phyloP scores from a whole-genome alignment of 148 eudicot genomes.

The Pharnaceum exiguum region DNA sequence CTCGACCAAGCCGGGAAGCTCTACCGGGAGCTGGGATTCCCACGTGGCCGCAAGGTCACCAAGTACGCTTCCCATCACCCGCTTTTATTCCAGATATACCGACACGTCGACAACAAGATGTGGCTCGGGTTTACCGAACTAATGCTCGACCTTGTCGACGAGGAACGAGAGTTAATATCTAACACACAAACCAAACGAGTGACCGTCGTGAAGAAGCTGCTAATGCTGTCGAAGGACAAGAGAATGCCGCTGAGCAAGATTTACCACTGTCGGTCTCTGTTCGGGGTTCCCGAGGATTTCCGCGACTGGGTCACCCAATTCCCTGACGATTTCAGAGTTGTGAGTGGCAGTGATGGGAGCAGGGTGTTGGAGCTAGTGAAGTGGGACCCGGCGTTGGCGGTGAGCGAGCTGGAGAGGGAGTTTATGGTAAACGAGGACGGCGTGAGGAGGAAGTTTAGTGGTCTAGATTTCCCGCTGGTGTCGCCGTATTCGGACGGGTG shows the following conservation, averaged over 20 bases:
- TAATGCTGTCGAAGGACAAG: slow-evolving; percentile 78
- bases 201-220: slow-evolving; percentile 55
- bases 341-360: slow-evolving; percentile 52
- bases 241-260: slow-evolving; percentile 70
- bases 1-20: slow-evolving; percentile 87
- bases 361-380: slow-evolving; percentile 59
- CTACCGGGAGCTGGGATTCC: slow-evolving; percentile 76
- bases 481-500: slow-evolving; percentile 94
- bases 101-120: slow-evolving; percentile 62
- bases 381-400: slow-evolving; percentile 78
- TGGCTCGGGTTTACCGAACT: slow-evolving; percentile 84
- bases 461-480: slow-evolving; percentile 78
- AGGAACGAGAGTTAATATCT: slow-evolving; percentile 35
- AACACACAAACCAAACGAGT: slow-evolving; percentile 60
- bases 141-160: slow-evolving; percentile 54
- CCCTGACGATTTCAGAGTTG: slow-evolving; percentile 55
- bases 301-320: slow-evolving; percentile 67
- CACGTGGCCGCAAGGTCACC: slow-evolving; percentile 75
- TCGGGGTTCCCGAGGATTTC: slow-evolving; percentile 87
- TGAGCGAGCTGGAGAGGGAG: slow-evolving; percentile 78
- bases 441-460: slow-evolving; percentile 64
- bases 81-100: slow-evolving; percentile 55
- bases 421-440: slow-evolving; percentile 77
- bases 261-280: slow-evolving; percentile 61
- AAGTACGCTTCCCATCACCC: slow-evolving; percentile 62